Conservation (phyloP, 768 basidiomycete species). For the Hygrophorus russula region DNA sequence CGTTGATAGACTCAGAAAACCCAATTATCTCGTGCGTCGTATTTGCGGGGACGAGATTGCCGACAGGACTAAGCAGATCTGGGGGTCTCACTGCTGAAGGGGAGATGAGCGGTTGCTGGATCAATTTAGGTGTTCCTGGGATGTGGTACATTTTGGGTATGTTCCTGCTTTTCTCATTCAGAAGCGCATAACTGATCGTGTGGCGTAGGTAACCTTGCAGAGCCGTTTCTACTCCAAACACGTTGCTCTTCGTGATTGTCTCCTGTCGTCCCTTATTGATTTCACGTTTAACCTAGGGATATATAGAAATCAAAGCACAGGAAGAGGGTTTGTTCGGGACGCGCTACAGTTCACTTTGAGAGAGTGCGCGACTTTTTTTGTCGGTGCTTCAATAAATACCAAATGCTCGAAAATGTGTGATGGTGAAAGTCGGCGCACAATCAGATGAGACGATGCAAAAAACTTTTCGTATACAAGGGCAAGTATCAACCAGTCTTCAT, state of each 20-base stretch:
- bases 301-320: constrained; percentile 57
- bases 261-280: neutral
- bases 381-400: no score
- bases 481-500: constrained; percentile 37
- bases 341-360: constrained; percentile 10
- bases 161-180: constrained; percentile 3
- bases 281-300: neutral
- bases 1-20: constrained; percentile 32
- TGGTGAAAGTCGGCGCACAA: no score
- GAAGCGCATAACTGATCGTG: neutral
- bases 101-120: constrained; percentile 39
- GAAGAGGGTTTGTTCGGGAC: constrained; percentile 37
- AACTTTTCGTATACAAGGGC: no score
- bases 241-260: constrained; percentile 50
- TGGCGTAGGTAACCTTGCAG: constrained; percentile 42
- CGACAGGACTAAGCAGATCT: constrained; percentile 33
- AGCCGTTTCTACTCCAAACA: constrained; percentile 61
- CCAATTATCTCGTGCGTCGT: constrained; percentile 23
- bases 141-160: constrained; percentile 53
- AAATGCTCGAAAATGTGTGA: no score
- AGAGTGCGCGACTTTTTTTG: no score
- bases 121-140: constrained; percentile 38
- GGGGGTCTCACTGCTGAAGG: constrained; percentile 61
- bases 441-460: no score
- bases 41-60: constrained; percentile 39